Evolutionary conservation across 2,329 filamentous ascomycete species (phyloP).

Genomic region (Pseudogymnoascus sp.): DNA sequence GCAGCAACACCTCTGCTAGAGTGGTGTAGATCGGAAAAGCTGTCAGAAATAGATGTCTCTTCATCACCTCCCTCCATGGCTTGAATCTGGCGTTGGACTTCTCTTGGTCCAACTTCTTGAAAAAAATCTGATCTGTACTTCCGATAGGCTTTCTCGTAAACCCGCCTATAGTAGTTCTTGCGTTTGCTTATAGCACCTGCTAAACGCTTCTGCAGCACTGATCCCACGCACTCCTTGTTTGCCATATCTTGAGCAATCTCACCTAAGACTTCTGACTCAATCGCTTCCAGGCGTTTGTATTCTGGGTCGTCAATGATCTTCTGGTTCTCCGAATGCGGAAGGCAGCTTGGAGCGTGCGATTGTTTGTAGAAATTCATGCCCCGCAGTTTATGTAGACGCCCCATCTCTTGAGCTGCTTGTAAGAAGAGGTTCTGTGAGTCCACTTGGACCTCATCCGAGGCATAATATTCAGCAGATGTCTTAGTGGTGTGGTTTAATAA

Average conservation of each 20-base stretch:
- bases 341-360: neutral
- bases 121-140: constrained; percentile 2
- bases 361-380: constrained; percentile 5
- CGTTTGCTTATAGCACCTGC: neutral
- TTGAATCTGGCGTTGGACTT: neutral
- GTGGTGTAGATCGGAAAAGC: neutral
- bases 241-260: neutral
- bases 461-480: neutral
- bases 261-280: neutral
- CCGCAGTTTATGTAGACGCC: neutral
- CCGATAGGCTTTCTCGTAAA: neutral
- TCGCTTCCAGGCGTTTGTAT: neutral
- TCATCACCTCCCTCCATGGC: neutral
- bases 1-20: neutral
- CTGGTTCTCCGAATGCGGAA: neutral
- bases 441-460: neutral
- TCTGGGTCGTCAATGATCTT: neutral
- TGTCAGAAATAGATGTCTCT: neutral
- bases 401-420: neutral
- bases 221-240: neutral
- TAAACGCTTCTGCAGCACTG: neutral
- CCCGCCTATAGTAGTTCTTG: neutral
- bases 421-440: neutral
- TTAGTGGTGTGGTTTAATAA: neutral
- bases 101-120: constrained; percentile 1